A percentile compares a stretch with the other conserved stretches of the same genome.
Evolutionary conservation across 208 protist species (phyloP).

Genomic region (Wallacemonas collosoma): DNA sequence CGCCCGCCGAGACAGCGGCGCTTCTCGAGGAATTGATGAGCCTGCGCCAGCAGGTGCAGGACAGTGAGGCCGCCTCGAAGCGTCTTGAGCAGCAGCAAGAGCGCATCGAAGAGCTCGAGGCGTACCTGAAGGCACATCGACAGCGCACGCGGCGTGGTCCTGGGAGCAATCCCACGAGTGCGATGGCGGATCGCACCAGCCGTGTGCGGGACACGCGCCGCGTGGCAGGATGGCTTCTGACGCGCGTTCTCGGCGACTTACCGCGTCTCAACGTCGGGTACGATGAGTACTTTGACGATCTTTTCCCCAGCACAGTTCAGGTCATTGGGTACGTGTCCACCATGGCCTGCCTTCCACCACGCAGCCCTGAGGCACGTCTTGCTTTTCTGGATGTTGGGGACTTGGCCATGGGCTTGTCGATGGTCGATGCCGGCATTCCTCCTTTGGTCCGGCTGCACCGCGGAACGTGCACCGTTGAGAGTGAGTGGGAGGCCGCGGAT

Average conservation of each 20-base stretch:
- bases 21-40: conserved; percentile 63
- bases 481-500: conserved; percentile 58
- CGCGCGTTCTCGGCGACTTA: conserved; percentile 65
- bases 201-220: conserved; percentile 69
- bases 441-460: conserved; percentile 74
- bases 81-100: conserved; percentile 36
- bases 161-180: not conserved
- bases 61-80: conserved; percentile 27
- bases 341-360: conserved; percentile 78
- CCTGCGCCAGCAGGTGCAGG: conserved; percentile 50
- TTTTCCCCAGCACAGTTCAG: conserved; percentile 60
- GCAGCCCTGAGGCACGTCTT: conserved; percentile 30
- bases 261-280: conserved; percentile 79
- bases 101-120: conserved; percentile 53
- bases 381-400: conserved; percentile 84
- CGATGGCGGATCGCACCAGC: conserved; percentile 6
- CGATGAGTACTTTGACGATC: conserved; percentile 86
- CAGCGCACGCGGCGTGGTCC: not conserved
- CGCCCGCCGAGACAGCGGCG: conserved; percentile 36
- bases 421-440: conserved; percentile 84
- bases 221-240: conserved; percentile 85
- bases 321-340: conserved; percentile 85
- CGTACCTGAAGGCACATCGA: conserved; percentile 18
- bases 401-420: conserved; percentile 74
- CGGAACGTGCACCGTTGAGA: conserved; percentile 31